Percentiles rank a stretch among this genome's conserved stretches.
Conservation (phyloP, 441 rosid species). For the Gossypium schwendimanii region DNA sequence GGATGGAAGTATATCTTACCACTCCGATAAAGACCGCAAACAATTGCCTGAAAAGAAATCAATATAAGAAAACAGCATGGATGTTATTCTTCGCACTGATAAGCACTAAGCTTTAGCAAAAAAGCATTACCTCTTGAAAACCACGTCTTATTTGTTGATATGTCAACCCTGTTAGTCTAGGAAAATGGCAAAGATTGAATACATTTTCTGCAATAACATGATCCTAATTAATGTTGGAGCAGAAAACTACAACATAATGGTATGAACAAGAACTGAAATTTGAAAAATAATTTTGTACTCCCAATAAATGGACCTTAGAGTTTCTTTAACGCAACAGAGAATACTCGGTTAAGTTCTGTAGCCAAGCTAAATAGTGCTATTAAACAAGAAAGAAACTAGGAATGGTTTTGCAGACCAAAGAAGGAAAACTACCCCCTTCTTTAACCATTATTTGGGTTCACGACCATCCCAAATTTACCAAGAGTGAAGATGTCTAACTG, state of each 20-base stretch:
- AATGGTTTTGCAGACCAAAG: background rate
- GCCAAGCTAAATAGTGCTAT: background rate
- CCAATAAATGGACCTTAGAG: background rate
- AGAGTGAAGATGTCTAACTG: background rate
- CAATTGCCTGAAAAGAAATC: conserved; percentile 63
- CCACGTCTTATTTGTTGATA: conserved; percentile 68
- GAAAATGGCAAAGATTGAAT: conserved; percentile 76
- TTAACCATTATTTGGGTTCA: background rate
- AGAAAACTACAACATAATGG: background rate
- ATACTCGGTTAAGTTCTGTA: background rate
- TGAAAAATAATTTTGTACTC: background rate
- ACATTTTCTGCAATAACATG: conserved; percentile 75
- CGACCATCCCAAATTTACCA: background rate
- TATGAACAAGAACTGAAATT: background rate
- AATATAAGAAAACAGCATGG: conserved; percentile 15
- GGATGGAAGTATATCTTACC: conserved; percentile 84
- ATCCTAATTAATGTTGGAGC: conserved; percentile 22
- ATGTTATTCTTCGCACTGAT: conserved; percentile 1
- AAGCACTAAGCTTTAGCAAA: conserved; percentile 5
- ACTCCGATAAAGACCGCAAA: conserved; percentile 71
- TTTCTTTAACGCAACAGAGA: background rate
- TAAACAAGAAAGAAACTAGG: background rate
- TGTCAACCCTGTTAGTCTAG: conserved; percentile 51
- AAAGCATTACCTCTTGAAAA: conserved; percentile 58
- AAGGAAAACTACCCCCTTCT: background rate